Evolutionary conservation across 306 rosid species (phyloP).

Genomic region (Phaseolus lunatus): DNA sequence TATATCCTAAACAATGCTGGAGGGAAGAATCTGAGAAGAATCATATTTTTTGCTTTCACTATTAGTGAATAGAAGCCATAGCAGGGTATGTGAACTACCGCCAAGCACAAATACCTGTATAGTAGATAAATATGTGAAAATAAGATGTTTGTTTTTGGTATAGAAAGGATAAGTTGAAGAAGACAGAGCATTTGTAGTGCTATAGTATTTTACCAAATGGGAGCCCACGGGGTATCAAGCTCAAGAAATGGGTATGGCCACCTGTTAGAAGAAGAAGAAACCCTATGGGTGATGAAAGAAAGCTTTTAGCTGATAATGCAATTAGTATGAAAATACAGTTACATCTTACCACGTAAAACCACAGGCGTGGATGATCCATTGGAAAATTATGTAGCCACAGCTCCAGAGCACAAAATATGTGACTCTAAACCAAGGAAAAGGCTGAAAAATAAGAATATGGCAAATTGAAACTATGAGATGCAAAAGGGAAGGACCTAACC

Average conservation of each 20-base stretch:
- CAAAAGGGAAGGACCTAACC: neutral
- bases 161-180: conserved; percentile 3
- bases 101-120: conserved; percentile 75
- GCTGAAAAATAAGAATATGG: conserved; percentile 56
- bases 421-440: conserved; percentile 82
- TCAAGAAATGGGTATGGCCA: conserved; percentile 90
- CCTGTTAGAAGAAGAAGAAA: conserved; percentile 43
- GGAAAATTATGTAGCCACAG: conserved; percentile 68
- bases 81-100: conserved; percentile 75
- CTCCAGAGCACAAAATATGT: conserved; percentile 80
- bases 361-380: conserved; percentile 67
- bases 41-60: conserved; percentile 59
- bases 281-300: conserved; percentile 2
- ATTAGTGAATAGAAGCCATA: conserved; percentile 70
- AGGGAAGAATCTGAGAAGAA: conserved; percentile 67
- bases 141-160: neutral
- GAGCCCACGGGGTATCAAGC: conserved; percentile 75
- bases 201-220: conserved; percentile 67
- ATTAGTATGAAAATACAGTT: neutral
- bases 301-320: conserved; percentile 8
- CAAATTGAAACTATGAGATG: conserved; percentile 29
- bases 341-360: conserved; percentile 47
- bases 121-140: conserved; percentile 13
- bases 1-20: conserved; percentile 50
- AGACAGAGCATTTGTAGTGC: conserved; percentile 12